A percentile compares a stretch with the other conserved stretches of the same genome.
phyloP scores from a whole-genome alignment of 202 grass and related monocot genomes.

The Schoenoplectus tabernaemontani region DNA sequence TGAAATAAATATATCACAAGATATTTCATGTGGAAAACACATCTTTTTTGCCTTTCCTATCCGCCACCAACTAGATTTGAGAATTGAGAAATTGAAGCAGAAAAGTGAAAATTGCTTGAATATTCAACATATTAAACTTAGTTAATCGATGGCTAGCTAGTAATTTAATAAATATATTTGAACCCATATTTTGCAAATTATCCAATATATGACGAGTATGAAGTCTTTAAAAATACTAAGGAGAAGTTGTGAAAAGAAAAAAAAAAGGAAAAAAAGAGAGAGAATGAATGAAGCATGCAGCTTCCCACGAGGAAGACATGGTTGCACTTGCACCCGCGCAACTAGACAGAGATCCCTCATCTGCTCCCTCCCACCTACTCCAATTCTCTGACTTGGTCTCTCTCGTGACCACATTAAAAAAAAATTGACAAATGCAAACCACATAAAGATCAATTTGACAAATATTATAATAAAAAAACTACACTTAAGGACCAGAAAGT shows the following conservation, averaged over 20 bases:
- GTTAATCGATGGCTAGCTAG: not conserved
- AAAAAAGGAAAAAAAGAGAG: too few relatives aligned
- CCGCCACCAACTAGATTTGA: not conserved
- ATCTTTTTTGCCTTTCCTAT: not conserved
- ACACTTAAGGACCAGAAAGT: too few relatives aligned
- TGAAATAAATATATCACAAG: not conserved
- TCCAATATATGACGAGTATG: not conserved
- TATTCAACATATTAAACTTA: not conserved
- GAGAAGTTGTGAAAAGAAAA: not conserved
- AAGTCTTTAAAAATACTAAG: not conserved
- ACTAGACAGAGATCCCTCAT: not conserved
- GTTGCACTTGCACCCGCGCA: not conserved
- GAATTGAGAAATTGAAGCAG: not conserved
- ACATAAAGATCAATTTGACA: too few relatives aligned
- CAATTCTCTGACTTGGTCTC: not conserved
- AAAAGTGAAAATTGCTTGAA: too few relatives aligned
- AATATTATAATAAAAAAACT: too few relatives aligned
- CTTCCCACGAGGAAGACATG: conserved; percentile 7
- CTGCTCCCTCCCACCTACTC: not conserved
- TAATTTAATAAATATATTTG: not conserved
- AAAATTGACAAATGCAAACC: too few relatives aligned
- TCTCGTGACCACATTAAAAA: not conserved
- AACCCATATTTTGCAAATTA: too few relatives aligned
- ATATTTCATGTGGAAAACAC: not conserved
- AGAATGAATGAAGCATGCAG: not conserved